phyloP scores from a whole-genome alignment of 352 stramenopile genomes.

The Globisporangium cystogenes region DNA sequence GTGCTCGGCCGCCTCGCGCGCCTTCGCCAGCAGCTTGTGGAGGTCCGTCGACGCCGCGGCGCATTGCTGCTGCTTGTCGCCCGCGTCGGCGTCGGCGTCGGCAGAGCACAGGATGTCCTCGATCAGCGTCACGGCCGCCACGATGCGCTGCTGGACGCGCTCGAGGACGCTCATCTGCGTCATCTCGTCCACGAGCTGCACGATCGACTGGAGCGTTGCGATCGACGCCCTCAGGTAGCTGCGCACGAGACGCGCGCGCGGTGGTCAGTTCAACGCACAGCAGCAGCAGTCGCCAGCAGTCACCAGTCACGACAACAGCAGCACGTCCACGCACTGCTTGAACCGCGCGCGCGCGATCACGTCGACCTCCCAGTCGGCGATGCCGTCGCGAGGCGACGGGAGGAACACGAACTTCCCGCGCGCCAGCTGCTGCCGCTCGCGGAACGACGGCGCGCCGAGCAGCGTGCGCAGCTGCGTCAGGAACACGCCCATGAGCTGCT shows the following conservation, averaged over 20 bases:
- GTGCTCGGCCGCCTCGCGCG: constrained; percentile 38
- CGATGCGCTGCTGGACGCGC: constrained; percentile 54
- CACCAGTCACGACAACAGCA: constrained; percentile 1
- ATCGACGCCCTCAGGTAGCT: constrained; percentile 55
- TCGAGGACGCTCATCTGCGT: constrained; percentile 67
- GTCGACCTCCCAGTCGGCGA: constrained; percentile 77
- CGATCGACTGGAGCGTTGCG: constrained; percentile 65
- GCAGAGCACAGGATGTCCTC: constrained; percentile 42
- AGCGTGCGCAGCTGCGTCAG: constrained; percentile 55
- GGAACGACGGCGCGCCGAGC: constrained; percentile 53
- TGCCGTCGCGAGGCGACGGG: constrained; percentile 35
- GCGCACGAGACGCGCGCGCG: neutral
- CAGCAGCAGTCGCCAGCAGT: too few relatives aligned
- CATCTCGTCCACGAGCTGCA: constrained; percentile 62
- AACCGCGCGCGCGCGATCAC: constrained; percentile 40
- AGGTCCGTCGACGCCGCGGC: constrained; percentile 17
- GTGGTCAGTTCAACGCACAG: too few relatives aligned
- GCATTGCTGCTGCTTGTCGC: constrained; percentile 18
- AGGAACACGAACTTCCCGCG: constrained; percentile 32
- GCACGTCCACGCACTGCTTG: constrained; percentile 18
- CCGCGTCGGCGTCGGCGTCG: constrained; percentile 2
- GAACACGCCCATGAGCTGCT: constrained; percentile 67
- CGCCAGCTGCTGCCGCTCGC: constrained; percentile 28
- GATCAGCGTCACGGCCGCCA: constrained; percentile 36
- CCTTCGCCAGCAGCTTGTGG: constrained; percentile 23